These are phyloP conservation scores for Solidago caesia DNA, from an alignment of 129 eudicot species.

Conservation along the genomic window DNA sequence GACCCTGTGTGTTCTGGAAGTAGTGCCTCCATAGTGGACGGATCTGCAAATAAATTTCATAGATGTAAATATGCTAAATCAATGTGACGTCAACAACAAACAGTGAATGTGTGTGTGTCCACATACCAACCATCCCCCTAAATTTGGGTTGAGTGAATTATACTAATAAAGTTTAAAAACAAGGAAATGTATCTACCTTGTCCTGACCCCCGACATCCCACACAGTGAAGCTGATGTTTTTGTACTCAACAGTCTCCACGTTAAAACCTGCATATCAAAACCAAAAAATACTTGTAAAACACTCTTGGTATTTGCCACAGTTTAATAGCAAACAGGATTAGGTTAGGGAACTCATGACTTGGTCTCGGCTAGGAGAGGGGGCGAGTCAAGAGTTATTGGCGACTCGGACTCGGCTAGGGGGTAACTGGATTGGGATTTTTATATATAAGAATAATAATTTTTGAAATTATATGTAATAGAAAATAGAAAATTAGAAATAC, in stretches of 20 bases:
- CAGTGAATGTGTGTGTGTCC: background rate
- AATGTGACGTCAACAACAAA: background rate
- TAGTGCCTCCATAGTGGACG: constrained; percentile 99
- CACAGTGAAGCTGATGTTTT: constrained; percentile 98
- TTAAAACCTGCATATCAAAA: constrained; percentile 64
- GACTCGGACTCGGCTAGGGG: too few relatives aligned
- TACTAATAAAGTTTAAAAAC: background rate
- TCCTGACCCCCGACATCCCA: constrained; percentile 99
- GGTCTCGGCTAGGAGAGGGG: too few relatives aligned
- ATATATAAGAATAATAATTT: too few relatives aligned
- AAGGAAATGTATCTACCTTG: constrained; percentile 54
- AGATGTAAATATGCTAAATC: background rate
- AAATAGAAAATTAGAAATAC: too few relatives aligned
- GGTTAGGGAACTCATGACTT: too few relatives aligned
- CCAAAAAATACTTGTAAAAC: background rate
- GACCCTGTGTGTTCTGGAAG: constrained; percentile 99
- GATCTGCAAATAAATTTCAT: constrained; percentile 48
- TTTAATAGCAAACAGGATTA: background rate
- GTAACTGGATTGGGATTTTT: too few relatives aligned
- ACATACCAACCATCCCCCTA: background rate
- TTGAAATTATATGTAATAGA: too few relatives aligned
- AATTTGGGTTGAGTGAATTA: background rate
- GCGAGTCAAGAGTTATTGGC: too few relatives aligned
- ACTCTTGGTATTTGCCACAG: background rate
- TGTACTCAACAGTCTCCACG: constrained; percentile 98